Percentiles rank a stretch among this genome's conserved stretches.
Evolutionary conservation across 148 eudicot genomes (phyloP).

Genomic region (Suaeda aralocaspica): DNA sequence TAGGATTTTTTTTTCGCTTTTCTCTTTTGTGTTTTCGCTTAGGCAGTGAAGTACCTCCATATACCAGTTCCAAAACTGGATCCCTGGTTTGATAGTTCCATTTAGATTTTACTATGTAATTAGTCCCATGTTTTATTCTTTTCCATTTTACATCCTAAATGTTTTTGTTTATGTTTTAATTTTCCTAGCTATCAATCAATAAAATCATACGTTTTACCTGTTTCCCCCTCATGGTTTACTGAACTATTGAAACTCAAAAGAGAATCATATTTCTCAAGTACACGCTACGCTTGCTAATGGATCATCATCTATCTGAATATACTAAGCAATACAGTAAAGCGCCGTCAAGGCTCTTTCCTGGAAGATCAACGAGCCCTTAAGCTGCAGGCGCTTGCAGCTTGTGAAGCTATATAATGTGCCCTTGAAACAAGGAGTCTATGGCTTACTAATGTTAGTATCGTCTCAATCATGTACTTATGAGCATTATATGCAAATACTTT

Average conservation of each 20-base stretch:
- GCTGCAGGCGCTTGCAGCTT: too few species aligned
- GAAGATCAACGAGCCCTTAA: too few species aligned
- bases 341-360: background rate
- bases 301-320: too few species aligned
- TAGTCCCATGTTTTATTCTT: background rate
- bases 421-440: too few species aligned
- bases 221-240: background rate
- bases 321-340: background rate
- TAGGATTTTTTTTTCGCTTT: background rate
- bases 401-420: too few species aligned
- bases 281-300: too few species aligned
- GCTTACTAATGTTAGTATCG: too few species aligned
- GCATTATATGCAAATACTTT: too few species aligned
- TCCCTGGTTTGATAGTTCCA: constrained; percentile 10
- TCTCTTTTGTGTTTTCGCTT: background rate
- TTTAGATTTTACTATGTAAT: constrained; percentile 15
- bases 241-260: background rate
- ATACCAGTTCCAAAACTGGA: background rate
- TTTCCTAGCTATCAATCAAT: too few species aligned
- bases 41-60: background rate
- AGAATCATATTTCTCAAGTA: background rate
- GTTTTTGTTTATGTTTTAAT: too few species aligned
- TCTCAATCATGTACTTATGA: too few species aligned
- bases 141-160: background rate
- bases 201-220: background rate